Conservation (phyloP, 2,329 filamentous ascomycete genomes). For the Stemphylium vesicarium region DNA sequence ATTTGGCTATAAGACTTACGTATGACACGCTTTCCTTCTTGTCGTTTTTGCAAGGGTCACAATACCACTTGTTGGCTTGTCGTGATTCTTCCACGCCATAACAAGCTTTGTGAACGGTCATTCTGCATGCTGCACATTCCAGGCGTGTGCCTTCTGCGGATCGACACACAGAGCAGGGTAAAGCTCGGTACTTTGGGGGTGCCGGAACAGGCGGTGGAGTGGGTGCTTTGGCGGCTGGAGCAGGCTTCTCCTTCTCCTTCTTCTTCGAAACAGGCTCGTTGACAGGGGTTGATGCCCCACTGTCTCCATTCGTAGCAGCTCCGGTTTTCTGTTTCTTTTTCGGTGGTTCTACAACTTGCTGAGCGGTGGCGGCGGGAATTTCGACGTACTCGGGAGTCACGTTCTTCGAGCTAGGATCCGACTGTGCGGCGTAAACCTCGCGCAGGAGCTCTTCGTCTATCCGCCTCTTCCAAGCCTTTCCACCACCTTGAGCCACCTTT, state of each 20-base stretch:
- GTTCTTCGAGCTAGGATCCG: conserved; percentile 36
- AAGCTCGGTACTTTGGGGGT: conserved; percentile 74
- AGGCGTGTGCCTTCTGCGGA: conserved; percentile 67
- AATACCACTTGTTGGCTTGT: conserved; percentile 80
- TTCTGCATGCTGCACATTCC: conserved; percentile 83
- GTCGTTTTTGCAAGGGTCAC: conserved; percentile 95
- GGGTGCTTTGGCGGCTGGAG: conserved; percentile 54
- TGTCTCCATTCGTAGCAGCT: conserved; percentile 54
- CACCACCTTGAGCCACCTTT: conserved; percentile 80
- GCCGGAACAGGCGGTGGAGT: conserved; percentile 72
- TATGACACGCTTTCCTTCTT: conserved; percentile 92
- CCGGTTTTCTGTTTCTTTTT: conserved; percentile 66
- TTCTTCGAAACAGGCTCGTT: conserved; percentile 51
- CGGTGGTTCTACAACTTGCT: conserved; percentile 54
- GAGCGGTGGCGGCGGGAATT: conserved; percentile 29
- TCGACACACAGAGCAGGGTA: conserved; percentile 87
- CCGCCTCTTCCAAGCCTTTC: conserved; percentile 83
- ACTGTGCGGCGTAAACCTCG: conserved; percentile 58
- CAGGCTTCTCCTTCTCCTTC: conserved; percentile 48
- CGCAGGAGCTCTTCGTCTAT: conserved; percentile 92
- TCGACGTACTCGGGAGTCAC: conserved; percentile 39
- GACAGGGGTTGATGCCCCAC: conserved; percentile 52
- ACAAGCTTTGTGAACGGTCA: conserved; percentile 90
- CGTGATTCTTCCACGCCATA: conserved; percentile 82
- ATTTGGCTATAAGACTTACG: conserved; percentile 57